These are phyloP conservation scores for Letharia lupina DNA, from an alignment of 495 filamentous ascomycete genomes.

Conservation along the genomic window DNA sequence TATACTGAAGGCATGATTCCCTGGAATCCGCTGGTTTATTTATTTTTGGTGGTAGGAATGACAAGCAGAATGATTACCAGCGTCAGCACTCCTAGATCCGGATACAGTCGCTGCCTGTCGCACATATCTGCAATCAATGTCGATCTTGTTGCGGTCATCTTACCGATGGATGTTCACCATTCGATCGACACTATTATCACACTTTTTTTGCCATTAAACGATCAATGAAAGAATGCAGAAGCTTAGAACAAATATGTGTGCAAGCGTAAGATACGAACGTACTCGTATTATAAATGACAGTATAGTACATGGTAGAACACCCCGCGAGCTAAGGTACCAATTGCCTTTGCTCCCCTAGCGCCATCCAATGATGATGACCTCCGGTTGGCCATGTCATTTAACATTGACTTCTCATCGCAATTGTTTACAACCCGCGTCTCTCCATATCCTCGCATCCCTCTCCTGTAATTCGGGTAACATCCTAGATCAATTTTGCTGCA, in stretches of 20 bases:
- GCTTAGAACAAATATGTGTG: not conserved
- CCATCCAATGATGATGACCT: not conserved
- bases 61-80: not conserved
- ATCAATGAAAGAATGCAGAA: not conserved
- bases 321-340: not conserved
- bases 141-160: not conserved
- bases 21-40: not conserved
- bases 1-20: not conserved
- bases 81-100: not conserved
- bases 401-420: not conserved
- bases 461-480: not conserved
- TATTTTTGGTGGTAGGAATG: too few relatives aligned
- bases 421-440: not conserved
- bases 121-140: not conserved
- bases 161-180: too few relatives aligned
- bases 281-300: not conserved
- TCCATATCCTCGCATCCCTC: not conserved
- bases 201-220: not conserved
- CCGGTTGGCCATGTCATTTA: not conserved
- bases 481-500: not conserved
- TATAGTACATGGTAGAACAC: not conserved
- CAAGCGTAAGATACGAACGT: not conserved
- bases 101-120: not conserved
- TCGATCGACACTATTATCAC: not conserved
- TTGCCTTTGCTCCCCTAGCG: slow-evolving; percentile 1